Conservation (phyloP, 352 stramenopile genomes). For the Globisporangium alternatum region DNA sequence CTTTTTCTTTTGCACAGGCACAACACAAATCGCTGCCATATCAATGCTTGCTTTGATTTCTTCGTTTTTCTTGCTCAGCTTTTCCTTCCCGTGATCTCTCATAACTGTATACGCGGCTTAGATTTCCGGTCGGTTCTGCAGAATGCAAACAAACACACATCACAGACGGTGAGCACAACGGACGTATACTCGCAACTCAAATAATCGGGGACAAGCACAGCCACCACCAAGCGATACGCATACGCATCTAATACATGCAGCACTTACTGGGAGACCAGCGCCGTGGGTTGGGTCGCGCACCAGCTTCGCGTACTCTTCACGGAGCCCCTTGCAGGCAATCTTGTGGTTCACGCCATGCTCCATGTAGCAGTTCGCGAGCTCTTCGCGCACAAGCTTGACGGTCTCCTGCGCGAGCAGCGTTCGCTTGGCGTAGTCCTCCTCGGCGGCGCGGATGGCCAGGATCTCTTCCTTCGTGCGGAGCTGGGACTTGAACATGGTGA, state of each 20-base stretch:
- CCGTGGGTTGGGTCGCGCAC: constrained; percentile 79
- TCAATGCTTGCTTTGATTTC: constrained; percentile 1
- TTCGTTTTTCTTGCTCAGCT: not conserved
- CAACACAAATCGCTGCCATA: constrained; percentile 14
- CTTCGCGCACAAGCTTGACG: constrained; percentile 82
- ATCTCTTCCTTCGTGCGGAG: constrained; percentile 84
- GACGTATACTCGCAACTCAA: not conserved
- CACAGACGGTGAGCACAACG: constrained; percentile 8
- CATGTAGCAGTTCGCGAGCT: constrained; percentile 86
- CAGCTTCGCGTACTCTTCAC: constrained; percentile 81
- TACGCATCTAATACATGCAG: not conserved
- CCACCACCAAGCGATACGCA: not conserved
- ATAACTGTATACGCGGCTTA: constrained; percentile 21
- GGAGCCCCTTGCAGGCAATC: constrained; percentile 77
- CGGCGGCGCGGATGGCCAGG: constrained; percentile 68
- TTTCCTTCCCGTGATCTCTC: constrained; percentile 3
- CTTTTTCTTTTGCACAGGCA: constrained; percentile 13
- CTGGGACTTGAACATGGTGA: constrained; percentile 60
- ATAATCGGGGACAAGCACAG: not conserved
- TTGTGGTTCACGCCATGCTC: constrained; percentile 89
- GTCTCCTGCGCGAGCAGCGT: constrained; percentile 71
- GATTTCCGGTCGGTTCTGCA: constrained; percentile 23
- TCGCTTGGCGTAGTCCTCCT: constrained; percentile 77
- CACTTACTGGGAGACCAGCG: constrained; percentile 60
- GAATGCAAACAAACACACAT: not conserved